These are phyloP conservation scores for Gyrodon lividus DNA, from an alignment of 768 basidiomycete species.

Conservation along the genomic window DNA sequence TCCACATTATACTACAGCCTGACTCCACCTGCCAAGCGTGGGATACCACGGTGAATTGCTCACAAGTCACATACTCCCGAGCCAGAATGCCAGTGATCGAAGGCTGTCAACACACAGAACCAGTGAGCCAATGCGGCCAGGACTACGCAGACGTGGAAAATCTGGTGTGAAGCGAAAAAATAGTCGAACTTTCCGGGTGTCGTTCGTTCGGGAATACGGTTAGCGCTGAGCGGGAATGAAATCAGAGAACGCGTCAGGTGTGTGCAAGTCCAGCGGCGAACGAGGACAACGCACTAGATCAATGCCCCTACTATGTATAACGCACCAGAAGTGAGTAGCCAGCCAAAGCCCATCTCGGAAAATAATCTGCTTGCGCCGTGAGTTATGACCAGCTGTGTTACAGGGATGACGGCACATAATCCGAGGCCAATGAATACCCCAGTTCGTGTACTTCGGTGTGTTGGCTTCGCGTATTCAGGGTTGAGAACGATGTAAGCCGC, in stretches of 20 bases:
- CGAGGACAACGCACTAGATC: constrained; percentile 65
- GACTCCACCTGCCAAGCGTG: constrained; percentile 19
- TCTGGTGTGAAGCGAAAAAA: constrained; percentile 81
- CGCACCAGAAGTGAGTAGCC: constrained; percentile 66
- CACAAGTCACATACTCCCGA: constrained; percentile 19
- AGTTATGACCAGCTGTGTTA: constrained; percentile 57
- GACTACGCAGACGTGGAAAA: constrained; percentile 83
- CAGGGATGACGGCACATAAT: constrained; percentile 64
- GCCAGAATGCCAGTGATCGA: constrained; percentile 55
- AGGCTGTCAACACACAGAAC: constrained; percentile 50
- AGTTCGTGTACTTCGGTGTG: constrained; percentile 75
- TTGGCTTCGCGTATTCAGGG: constrained; percentile 74
- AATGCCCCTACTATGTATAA: constrained; percentile 80
- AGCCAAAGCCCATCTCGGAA: constrained; percentile 65
- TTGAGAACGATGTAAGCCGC: constrained; percentile 76
- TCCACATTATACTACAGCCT: constrained; percentile 10
- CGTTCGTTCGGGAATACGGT: constrained; percentile 75
- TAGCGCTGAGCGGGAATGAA: constrained; percentile 61
- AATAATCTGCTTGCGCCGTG: constrained; percentile 58
- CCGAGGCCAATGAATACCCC: constrained; percentile 79
- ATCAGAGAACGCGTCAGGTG: constrained; percentile 21
- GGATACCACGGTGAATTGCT: constrained; percentile 25
- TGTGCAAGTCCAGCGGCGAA: constrained; percentile 25
- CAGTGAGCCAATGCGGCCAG: constrained; percentile 71
- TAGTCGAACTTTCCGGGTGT: constrained; percentile 78